These are phyloP conservation scores for Morella rubra DNA, from an alignment of 306 rosid genomes.

Conservation along the genomic window DNA sequence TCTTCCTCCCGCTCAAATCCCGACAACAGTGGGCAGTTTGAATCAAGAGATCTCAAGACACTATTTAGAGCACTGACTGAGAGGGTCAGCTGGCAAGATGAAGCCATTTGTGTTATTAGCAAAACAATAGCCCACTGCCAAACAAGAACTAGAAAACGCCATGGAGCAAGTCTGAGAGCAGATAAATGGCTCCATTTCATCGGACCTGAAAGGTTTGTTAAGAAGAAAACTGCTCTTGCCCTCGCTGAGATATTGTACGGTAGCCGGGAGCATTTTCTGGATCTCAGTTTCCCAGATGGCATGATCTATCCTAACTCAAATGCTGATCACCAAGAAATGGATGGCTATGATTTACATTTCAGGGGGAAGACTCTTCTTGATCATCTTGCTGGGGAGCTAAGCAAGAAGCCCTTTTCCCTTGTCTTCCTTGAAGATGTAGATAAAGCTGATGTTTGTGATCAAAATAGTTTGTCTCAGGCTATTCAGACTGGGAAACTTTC, in stretches of 20 bases:
- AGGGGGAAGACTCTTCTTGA: conserved; percentile 87
- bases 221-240: conserved; percentile 64
- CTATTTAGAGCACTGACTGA: conserved; percentile 59
- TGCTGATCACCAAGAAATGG: conserved; percentile 31
- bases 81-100: conserved; percentile 76
- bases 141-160: conserved; percentile 36
- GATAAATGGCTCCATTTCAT: conserved; percentile 75
- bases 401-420: conserved; percentile 67
- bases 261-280: conserved; percentile 55
- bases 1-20: conserved; percentile 62
- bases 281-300: conserved; percentile 53
- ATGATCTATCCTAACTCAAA: conserved; percentile 14
- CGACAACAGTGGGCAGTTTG: conserved; percentile 46
- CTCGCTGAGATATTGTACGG: conserved; percentile 72
- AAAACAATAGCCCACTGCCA: conserved; percentile 47
- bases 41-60: conserved; percentile 55
- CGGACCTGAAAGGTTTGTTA: conserved; percentile 78
- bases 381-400: conserved; percentile 63
- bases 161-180: conserved; percentile 43
- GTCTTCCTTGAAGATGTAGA: conserved; percentile 83
- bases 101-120: conserved; percentile 59
- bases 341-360: conserved; percentile 53
- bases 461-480: conserved; percentile 66
- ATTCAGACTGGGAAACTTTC: conserved; percentile 70
- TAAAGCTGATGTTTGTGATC: conserved; percentile 68